Evolutionary conservation across 441 rosid species (phyloP).

Genomic region (Mallotus repandus): DNA sequence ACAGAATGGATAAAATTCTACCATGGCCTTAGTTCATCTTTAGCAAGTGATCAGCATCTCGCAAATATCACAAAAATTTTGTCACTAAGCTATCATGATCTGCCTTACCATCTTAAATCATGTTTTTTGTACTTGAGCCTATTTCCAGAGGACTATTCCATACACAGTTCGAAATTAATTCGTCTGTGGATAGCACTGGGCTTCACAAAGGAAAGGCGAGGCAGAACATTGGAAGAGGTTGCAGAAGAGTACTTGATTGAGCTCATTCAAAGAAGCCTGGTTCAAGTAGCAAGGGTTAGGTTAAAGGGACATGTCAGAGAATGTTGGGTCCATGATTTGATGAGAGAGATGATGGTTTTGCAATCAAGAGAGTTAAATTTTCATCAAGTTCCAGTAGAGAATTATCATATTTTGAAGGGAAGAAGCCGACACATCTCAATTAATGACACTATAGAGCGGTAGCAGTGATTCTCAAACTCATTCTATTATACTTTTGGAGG

Average conservation of each 20-base stretch:
- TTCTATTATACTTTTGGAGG: not conserved
- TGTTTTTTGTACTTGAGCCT: conserved; percentile 28
- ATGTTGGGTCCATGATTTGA: conserved; percentile 22
- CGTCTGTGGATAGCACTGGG: conserved; percentile 32
- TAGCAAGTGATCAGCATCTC: conserved; percentile 10
- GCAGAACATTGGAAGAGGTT: conserved; percentile 25
- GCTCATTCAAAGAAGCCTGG: conserved; percentile 25
- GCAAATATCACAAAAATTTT: conserved; percentile 1
- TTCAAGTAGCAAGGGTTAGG: conserved; percentile 11
- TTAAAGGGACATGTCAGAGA: conserved; percentile 18
- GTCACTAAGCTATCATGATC: conserved; percentile 20
- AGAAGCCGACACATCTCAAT: not conserved
- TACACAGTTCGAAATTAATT: conserved; percentile 17
- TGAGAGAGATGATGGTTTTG: conserved; percentile 6
- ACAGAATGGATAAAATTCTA: conserved; percentile 7
- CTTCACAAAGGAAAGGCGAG: conserved; percentile 16
- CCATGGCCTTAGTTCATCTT: conserved; percentile 14
- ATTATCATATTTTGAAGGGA: not conserved
- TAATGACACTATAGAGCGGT: not conserved
- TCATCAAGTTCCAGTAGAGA: not conserved
- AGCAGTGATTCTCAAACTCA: not conserved
- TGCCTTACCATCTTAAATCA: conserved; percentile 22
- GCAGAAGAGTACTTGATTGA: conserved; percentile 27
- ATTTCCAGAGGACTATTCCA: conserved; percentile 26
- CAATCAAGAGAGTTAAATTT: conserved; percentile 6